Evolutionary conservation across 495 filamentous ascomycete species (phyloP), one percentile per base, ranked within the genome.

Genomic region (Penicillium pancosmium): DNA sequence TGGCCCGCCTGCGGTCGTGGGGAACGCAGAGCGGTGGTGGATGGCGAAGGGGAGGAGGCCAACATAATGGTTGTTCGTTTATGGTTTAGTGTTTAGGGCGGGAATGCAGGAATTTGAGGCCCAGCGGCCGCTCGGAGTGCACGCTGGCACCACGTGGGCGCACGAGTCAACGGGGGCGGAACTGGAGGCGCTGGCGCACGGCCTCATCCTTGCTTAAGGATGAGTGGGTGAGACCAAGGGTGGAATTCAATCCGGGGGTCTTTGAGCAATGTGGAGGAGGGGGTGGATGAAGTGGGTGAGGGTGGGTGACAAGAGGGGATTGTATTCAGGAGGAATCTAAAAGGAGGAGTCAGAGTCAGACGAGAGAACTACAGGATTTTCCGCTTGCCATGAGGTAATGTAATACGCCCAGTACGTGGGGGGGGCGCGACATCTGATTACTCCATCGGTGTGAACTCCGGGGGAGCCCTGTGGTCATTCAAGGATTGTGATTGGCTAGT

Each of bases 1-100:
- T 62, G 71, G 47, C 56, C 55, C 50, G 59, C 59, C n/a, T 50
- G 55, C 44, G 70, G 59, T 27, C 66, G 61, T 43, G 68, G 64
- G 47, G 74, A 71, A 52, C 71, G 74, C 60, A 76, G 64, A 40
- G 74, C 65, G 57, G 69, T 68, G 54, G 64, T 59, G n/a, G 77
- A 80, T 33, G 78, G 73, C 52, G 79, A 80, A 48, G 78, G 72
- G 61, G 79, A 80, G 18, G 80, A 78, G 60, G 74, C 76, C 64
- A 82, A 70, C 78, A 82, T 81, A 44, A 44, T 57, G 68, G 68
- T 57, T 64, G 56, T 50, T 38, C 21, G 33, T 40, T 48, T 50
- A 35, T 21, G 53, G 55, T 48, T 62, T 10, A 33, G 54, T 31
- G 27, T 44, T 19, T 33, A 10, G n/a, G 36, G 1, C 1, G 54